phyloP scores from a whole-genome alignment of 495 filamentous ascomycete genomes.

The Penicillium silybi region DNA sequence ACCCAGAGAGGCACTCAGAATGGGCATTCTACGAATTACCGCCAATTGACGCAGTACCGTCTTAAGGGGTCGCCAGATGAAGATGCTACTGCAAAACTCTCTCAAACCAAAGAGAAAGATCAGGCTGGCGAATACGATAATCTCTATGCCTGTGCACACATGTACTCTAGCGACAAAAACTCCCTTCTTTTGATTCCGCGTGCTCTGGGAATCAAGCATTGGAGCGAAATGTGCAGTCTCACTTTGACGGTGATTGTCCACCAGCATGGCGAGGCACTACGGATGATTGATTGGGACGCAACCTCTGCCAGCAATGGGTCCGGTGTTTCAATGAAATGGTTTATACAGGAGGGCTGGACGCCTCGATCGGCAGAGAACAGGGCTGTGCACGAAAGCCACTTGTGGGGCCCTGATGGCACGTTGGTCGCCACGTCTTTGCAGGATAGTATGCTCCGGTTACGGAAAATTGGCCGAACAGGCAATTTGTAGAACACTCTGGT shows the following conservation, averaged over 20 bases:
- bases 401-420: constrained; percentile 60
- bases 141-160: constrained; percentile 60
- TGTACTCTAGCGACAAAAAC: constrained; percentile 67
- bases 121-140: constrained; percentile 43
- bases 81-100: constrained; percentile 8
- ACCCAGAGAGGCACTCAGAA: constrained; percentile 8
- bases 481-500: constrained; percentile 24
- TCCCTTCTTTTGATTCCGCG: constrained; percentile 61
- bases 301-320: constrained; percentile 10
- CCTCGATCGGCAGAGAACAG: constrained; percentile 53
- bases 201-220: constrained; percentile 51
- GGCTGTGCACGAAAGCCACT: constrained; percentile 56
- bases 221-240: constrained; percentile 55
- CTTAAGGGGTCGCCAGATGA: constrained; percentile 40
- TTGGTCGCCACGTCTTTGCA: constrained; percentile 62
- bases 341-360: constrained; percentile 62
- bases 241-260: constrained; percentile 63
- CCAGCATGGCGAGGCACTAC: constrained; percentile 32
- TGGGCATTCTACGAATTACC: constrained; percentile 45
- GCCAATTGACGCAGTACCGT: constrained; percentile 58
- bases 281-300: constrained; percentile 39
- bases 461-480: constrained; percentile 7
- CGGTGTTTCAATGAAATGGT: constrained; percentile 52
- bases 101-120: constrained; percentile 21
- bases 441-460: constrained; percentile 50